Percentiles rank a stretch among this genome's conserved stretches.
phyloP scores from a whole-genome alignment of 1,139 yeast genomes.

The Blastobotrys niveus region DNA sequence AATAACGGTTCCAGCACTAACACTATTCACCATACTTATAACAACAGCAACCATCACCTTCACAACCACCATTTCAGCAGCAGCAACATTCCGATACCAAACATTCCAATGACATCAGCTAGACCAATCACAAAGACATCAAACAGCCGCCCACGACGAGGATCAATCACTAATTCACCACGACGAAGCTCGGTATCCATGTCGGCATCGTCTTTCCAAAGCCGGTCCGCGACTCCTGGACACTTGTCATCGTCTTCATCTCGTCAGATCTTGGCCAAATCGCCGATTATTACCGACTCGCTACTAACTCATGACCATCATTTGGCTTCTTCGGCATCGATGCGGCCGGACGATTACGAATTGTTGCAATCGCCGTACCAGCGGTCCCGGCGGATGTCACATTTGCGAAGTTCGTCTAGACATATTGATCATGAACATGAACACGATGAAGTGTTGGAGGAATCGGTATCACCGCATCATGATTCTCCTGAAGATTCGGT shows the following conservation, averaged over 20 bases:
- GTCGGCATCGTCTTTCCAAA: not conserved
- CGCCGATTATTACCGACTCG: conserved; percentile 15
- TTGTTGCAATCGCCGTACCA: conserved; percentile 23
- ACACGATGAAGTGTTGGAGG: conserved; percentile 15
- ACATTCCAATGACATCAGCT: conserved; percentile 19
- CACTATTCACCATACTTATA: not conserved
- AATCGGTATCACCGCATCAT: conserved; percentile 9
- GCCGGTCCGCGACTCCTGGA: not conserved
- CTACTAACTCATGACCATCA: conserved; percentile 12
- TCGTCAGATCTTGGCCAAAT: conserved; percentile 4
- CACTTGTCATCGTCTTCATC: conserved; percentile 6
- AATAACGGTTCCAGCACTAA: too few relatives aligned
- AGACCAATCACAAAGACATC: conserved; percentile 19
- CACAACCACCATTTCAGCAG: conserved; percentile 8
- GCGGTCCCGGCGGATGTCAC: conserved; percentile 23
- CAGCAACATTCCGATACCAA: too few relatives aligned
- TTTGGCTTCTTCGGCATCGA: conserved; percentile 1
- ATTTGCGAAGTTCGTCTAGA: conserved; percentile 19
- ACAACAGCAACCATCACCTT: not conserved
- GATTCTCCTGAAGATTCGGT: conserved; percentile 19
- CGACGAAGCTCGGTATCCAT: conserved; percentile 6
- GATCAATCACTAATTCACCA: conserved; percentile 9
- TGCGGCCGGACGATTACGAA: conserved; percentile 21
- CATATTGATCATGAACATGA: conserved; percentile 18
- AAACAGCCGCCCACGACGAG: not conserved